These are phyloP conservation scores for Komagataea norvegica DNA, from an alignment of 1,139 yeast species.

Conservation along the genomic window DNA sequence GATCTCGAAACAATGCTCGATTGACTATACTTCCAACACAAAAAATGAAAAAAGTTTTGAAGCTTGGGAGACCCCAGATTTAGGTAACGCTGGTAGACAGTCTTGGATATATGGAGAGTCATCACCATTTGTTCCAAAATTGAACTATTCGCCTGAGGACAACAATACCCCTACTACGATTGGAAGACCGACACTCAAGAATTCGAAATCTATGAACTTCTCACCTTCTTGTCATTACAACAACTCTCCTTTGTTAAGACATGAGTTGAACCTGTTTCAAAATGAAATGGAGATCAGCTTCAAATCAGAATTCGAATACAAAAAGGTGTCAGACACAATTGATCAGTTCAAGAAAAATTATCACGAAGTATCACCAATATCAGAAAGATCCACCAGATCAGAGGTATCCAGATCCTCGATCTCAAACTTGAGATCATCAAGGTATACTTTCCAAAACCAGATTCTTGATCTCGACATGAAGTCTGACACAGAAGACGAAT, in stretches of 20 bases:
- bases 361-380: not conserved
- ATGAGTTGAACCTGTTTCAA: conserved; percentile 12
- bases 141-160: not conserved
- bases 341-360: conserved; percentile 15
- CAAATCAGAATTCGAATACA: conserved; percentile 14
- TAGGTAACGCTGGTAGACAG: conserved; percentile 19
- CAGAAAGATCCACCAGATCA: not conserved
- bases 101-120: conserved; percentile 22
- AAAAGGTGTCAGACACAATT: conserved; percentile 18
- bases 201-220: conserved; percentile 13
- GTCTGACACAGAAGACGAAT: not conserved
- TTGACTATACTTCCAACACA: conserved; percentile 11
- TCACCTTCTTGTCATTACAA: conserved; percentile 9
- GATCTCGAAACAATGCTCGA: conserved; percentile 18
- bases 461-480: not conserved
- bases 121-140: conserved; percentile 9
- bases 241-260: conserved; percentile 8
- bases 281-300: conserved; percentile 15
- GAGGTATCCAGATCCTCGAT: conserved; percentile 1
- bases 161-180: not conserved
- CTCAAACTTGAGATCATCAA: conserved; percentile 4
- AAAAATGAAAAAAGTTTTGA: conserved; percentile 7
- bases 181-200: conserved; percentile 1
- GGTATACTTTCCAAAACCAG: conserved; percentile 5
- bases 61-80: conserved; percentile 23